Percentiles rank a stretch among this genome's conserved stretches.
phyloP scores from a whole-genome alignment of 2,329 filamentous ascomycete genomes.

The Alternaria longipes region DNA sequence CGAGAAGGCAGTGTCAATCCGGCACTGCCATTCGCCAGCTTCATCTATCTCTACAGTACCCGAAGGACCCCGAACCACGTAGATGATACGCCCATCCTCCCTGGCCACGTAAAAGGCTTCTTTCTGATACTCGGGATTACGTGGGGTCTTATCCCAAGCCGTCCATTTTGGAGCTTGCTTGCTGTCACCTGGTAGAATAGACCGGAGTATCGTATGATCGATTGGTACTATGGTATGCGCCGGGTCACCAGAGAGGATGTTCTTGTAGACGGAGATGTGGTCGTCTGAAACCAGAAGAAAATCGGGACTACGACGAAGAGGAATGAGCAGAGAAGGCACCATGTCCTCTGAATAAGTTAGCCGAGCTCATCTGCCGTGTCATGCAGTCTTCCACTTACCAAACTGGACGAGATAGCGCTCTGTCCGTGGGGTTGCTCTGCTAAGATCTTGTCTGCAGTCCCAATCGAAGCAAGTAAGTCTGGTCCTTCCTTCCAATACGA shows the following conservation, averaged over 20 bases:
- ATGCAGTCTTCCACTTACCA: conserved; percentile 30
- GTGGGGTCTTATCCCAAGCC: conserved; percentile 81
- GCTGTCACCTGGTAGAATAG: conserved; percentile 55
- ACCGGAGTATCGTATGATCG: conserved; percentile 49
- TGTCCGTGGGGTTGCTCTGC: conserved; percentile 34
- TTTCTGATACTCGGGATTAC: conserved; percentile 65
- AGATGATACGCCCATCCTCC: conserved; percentile 84
- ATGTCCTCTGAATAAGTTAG: conserved; percentile 44
- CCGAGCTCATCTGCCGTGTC: neutral
- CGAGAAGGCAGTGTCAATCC: conserved; percentile 83
- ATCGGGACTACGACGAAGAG: conserved; percentile 51
- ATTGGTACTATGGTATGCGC: conserved; percentile 28
- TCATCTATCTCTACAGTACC: conserved; percentile 53
- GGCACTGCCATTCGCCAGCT: conserved; percentile 70
- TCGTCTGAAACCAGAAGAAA: conserved; percentile 53
- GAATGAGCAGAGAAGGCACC: conserved; percentile 53
- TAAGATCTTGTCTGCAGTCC: conserved; percentile 57
- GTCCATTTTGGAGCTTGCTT: conserved; percentile 72
- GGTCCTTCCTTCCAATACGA: conserved; percentile 56
- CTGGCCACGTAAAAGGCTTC: conserved; percentile 87
- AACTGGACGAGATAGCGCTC: conserved; percentile 38
- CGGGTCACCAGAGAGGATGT: conserved; percentile 54
- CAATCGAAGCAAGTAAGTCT: conserved; percentile 63
- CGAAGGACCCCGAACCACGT: conserved; percentile 68
- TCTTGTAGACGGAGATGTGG: conserved; percentile 50